A percentile compares a stretch with the other conserved stretches of the same genome.
Conservation (phyloP, 139 green algal species). For the Chlorella sorokiniana region DNA sequence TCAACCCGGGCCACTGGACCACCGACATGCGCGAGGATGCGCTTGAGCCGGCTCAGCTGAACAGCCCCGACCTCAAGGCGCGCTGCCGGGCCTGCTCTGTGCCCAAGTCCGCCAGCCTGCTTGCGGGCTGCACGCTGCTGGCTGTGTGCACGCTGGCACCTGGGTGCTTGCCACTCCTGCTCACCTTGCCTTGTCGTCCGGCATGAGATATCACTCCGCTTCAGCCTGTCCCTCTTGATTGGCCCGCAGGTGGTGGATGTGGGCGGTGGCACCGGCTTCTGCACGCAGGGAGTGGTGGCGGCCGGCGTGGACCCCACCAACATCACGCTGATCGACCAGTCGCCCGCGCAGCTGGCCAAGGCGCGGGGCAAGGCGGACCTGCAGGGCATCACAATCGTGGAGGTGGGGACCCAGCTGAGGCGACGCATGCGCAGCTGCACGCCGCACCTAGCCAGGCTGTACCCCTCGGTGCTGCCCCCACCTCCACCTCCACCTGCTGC, state of each 20-base stretch:
- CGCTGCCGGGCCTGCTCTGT: not conserved
- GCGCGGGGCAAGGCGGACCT: conserved; percentile 85
- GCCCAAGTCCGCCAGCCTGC: no score
- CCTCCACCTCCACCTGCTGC: not conserved
- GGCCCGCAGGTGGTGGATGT: conserved; percentile 90
- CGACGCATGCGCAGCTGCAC: no score
- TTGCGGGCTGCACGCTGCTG: no score
- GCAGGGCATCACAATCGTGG: conserved; percentile 87
- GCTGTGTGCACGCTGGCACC: no score
- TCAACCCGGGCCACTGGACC: conserved; percentile 87
- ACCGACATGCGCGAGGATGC: conserved; percentile 93
- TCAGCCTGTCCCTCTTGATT: conserved; percentile 67
- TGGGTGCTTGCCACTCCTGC: no score
- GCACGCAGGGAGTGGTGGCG: conserved; percentile 88
- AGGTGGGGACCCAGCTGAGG: no score
- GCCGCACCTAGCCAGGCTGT: no score
- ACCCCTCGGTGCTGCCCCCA: not conserved
- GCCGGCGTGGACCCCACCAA: conserved; percentile 68
- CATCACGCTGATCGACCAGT: conserved; percentile 94
- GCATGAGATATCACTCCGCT: not conserved
- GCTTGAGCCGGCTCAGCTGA: conserved; percentile 78
- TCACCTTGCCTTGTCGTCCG: not conserved
- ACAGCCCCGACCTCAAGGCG: conserved; percentile 76
- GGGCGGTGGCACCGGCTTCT: conserved; percentile 93
- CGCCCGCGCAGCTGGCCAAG: conserved; percentile 93